A percentile compares a stretch with the other conserved stretches of the same genome.
These are phyloP conservation scores for Takashimella koratensis DNA, from an alignment of 1,284 basidiomycete genomes.

Conservation along the genomic window DNA sequence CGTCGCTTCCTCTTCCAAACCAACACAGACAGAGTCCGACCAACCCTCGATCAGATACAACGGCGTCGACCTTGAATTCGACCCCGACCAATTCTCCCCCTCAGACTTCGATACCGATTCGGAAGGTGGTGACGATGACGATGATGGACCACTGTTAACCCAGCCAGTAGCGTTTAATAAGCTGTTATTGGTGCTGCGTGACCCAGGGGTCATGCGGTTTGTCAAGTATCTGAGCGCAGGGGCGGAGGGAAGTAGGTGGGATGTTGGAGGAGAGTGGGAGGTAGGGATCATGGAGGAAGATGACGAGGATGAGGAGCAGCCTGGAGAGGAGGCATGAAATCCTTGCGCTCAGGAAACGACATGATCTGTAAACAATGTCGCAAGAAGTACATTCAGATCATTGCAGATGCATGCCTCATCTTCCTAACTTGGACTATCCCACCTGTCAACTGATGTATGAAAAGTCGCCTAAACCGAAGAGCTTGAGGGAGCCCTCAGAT, in stretches of 20 bases:
- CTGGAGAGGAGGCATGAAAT: slow-evolving; percentile 5
- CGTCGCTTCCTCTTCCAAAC: not conserved
- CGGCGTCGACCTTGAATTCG: slow-evolving; percentile 48
- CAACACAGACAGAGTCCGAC: slow-evolving; percentile 2
- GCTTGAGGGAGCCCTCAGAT: too few relatives aligned
- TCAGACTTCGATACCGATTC: slow-evolving; percentile 54
- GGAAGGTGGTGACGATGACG: slow-evolving; percentile 55
- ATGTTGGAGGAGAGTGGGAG: slow-evolving; percentile 83
- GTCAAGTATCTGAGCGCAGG: slow-evolving; percentile 88
- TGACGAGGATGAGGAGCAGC: slow-evolving; percentile 40
- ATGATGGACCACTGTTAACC: slow-evolving; percentile 81
- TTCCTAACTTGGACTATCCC: too few relatives aligned
- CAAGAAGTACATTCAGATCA: too few relatives aligned
- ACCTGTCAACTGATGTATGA: too few relatives aligned
- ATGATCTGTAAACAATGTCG: too few relatives aligned
- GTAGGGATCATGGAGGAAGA: slow-evolving; percentile 56
- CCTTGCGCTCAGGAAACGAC: too few relatives aligned
- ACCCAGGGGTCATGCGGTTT: slow-evolving; percentile 89
- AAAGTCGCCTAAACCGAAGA: too few relatives aligned
- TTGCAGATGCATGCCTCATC: too few relatives aligned
- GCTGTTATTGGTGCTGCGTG: slow-evolving; percentile 81
- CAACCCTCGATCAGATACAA: slow-evolving; percentile 31
- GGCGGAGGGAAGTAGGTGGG: slow-evolving; percentile 84
- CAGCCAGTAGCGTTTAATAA: slow-evolving; percentile 89
- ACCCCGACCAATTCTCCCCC: slow-evolving; percentile 48